A percentile compares a stretch with the other conserved stretches of the same genome.
Evolutionary conservation across 768 basidiomycete genomes (phyloP).

Genomic region (Crepidotus variabilis): DNA sequence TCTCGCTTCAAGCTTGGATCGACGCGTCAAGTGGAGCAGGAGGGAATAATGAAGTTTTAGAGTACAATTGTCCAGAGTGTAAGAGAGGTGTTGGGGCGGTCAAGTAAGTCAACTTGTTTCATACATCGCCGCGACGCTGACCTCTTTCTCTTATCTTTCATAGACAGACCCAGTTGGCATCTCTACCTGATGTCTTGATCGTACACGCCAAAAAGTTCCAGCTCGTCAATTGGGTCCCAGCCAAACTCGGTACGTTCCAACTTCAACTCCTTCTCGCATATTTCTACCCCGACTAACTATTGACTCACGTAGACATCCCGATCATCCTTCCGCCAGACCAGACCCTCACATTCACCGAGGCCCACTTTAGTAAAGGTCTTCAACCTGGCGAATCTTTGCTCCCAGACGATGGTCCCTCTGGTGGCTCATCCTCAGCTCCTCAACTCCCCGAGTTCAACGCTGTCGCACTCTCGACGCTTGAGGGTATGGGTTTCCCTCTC

Average conservation of each 20-base stretch:
- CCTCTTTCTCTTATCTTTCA: too few species aligned
- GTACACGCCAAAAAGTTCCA: conserved; percentile 94
- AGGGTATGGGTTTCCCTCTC: conserved; percentile 88
- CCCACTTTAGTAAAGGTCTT: conserved; percentile 66
- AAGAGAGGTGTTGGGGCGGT: conserved; percentile 61
- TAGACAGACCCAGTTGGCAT: conserved; percentile 74
- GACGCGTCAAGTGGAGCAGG: conserved; percentile 32
- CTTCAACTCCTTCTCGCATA: background rate
- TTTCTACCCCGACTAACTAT: background rate
- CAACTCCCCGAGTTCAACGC: conserved; percentile 66
- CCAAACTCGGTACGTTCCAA: conserved; percentile 74
- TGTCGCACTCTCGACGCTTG: conserved; percentile 69
- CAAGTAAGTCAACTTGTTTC: conserved; percentile 49
- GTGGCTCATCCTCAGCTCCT: conserved; percentile 19
- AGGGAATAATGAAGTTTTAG: conserved; percentile 62
- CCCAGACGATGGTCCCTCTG: conserved; percentile 41
- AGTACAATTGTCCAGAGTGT: conserved; percentile 81
- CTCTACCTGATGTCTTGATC: conserved; percentile 86
- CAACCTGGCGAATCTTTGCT: conserved; percentile 68
- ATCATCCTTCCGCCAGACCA: conserved; percentile 61
- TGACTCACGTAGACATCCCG: conserved; percentile 69
- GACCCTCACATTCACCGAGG: conserved; percentile 52
- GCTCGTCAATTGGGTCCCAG: conserved; percentile 93
- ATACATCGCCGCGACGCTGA: too few species aligned
- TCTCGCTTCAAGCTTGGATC: too few species aligned